These are phyloP conservation scores for Aspergillus sp. DNA, from an alignment of 2,329 filamentous ascomycete genomes.

Conservation along the genomic window DNA sequence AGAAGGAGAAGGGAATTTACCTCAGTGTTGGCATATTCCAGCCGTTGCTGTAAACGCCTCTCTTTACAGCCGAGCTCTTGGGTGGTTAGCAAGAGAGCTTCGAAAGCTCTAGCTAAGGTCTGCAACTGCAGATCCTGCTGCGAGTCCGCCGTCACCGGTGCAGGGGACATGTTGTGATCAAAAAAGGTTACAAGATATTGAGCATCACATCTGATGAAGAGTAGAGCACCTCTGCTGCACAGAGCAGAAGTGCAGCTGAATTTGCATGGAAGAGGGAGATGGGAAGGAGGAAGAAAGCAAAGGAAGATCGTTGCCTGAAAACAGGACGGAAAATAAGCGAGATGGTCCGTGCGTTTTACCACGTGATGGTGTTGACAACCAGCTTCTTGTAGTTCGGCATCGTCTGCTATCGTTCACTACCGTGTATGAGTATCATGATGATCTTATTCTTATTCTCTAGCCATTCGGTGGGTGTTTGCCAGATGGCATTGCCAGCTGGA, in stretches of 20 bases:
- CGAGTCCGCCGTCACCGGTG: constrained; percentile 25
- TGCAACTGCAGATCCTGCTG: constrained; percentile 37
- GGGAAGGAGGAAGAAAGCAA: constrained; percentile 18
- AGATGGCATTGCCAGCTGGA: too few relatives aligned
- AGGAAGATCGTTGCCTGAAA: constrained; percentile 11
- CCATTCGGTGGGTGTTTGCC: too few relatives aligned
- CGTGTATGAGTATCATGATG: neutral
- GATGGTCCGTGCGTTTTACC: constrained; percentile 29
- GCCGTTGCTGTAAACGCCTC: constrained; percentile 35
- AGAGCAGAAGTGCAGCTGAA: constrained; percentile 24
- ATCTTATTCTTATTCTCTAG: neutral
- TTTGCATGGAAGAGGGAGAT: constrained; percentile 17
- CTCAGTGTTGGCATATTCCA: constrained; percentile 41
- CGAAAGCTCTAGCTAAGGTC: constrained; percentile 39
- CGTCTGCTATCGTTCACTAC: neutral
- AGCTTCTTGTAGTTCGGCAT: neutral
- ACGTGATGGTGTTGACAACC: constrained; percentile 21
- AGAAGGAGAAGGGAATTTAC: constrained; percentile 30
- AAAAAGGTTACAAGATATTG: constrained; percentile 22
- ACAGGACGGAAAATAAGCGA: constrained; percentile 32
- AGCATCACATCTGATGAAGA: constrained; percentile 21
- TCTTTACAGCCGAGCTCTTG: constrained; percentile 40
- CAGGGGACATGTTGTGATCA: constrained; percentile 32
- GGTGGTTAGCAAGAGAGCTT: constrained; percentile 42
- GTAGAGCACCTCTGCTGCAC: constrained; percentile 26